These are phyloP conservation scores for Zygoascus meyerae DNA, from an alignment of 1,139 yeast genomes.

Conservation along the genomic window DNA sequence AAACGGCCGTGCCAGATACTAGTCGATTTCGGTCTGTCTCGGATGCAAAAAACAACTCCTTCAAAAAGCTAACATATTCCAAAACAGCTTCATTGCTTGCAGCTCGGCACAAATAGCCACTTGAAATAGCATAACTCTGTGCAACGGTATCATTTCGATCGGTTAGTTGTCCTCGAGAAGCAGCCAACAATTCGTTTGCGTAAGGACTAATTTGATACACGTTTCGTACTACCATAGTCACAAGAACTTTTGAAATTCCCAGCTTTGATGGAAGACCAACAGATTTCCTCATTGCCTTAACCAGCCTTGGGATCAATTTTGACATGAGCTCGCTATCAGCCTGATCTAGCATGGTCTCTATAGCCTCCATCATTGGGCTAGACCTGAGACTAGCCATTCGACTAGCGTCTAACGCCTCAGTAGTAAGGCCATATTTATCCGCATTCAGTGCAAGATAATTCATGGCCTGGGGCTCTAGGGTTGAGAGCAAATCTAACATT, in stretches of 20 bases:
- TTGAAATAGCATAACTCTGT: constrained; percentile 70
- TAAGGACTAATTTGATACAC: constrained; percentile 50
- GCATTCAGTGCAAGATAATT: constrained; percentile 86
- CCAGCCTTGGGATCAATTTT: constrained; percentile 45
- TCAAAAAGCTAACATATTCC: constrained; percentile 49
- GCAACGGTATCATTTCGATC: constrained; percentile 72
- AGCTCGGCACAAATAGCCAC: constrained; percentile 71
- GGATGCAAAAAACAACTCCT: constrained; percentile 56
- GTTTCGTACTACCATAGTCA: constrained; percentile 56
- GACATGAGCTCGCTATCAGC: constrained; percentile 40
- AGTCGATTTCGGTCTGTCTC: constrained; percentile 45
- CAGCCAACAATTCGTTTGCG: constrained; percentile 56
- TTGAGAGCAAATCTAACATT: constrained; percentile 67
- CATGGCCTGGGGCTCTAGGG: constrained; percentile 85
- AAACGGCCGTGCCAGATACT: constrained; percentile 58
- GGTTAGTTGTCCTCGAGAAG: constrained; percentile 53
- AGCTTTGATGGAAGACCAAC: constrained; percentile 91
- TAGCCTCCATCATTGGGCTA: constrained; percentile 87
- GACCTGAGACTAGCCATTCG: constrained; percentile 67
- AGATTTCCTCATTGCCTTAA: constrained; percentile 52
- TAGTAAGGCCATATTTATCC: constrained; percentile 71
- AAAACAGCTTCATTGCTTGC: constrained; percentile 50
- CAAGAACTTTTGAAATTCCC: constrained; percentile 74
- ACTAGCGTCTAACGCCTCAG: constrained; percentile 69
- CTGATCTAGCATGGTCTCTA: constrained; percentile 60